These are phyloP conservation scores for Sarocladiaceae sp. DNA, from an alignment of 2,329 filamentous ascomycete species.

Conservation along the genomic window DNA sequence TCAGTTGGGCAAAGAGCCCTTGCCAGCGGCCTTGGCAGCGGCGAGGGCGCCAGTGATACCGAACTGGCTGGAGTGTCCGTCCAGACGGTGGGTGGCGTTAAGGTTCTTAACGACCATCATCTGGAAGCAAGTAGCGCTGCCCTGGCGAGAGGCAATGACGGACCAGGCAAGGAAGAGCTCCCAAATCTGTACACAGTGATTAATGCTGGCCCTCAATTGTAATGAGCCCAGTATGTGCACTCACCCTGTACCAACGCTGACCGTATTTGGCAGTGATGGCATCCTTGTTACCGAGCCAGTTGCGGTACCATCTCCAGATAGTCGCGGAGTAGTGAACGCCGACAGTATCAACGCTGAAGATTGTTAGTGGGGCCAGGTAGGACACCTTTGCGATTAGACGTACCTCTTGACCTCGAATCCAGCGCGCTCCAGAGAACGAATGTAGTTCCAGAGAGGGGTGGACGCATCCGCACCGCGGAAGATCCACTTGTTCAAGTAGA, in stretches of 20 bases:
- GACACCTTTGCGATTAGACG: not conserved
- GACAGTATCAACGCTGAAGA: slow-evolving; percentile 68
- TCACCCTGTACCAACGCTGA: slow-evolving; percentile 86
- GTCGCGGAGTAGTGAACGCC: slow-evolving; percentile 97
- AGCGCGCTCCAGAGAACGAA: slow-evolving; percentile 73
- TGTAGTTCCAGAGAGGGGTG: slow-evolving; percentile 82
- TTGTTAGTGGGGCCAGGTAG: not conserved
- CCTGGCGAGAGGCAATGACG: slow-evolving; percentile 78
- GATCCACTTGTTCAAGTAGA: slow-evolving; percentile 99
- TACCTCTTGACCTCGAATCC: slow-evolving; percentile 65
- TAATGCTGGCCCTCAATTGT: too few relatives aligned
- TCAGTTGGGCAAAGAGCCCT: slow-evolving; percentile 10
- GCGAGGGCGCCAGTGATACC: slow-evolving; percentile 56
- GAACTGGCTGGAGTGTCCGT: slow-evolving; percentile 65
- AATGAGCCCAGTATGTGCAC: slow-evolving; percentile 21
- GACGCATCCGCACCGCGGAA: slow-evolving; percentile 97
- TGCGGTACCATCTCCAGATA: slow-evolving; percentile 96
- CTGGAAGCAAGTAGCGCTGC: slow-evolving; percentile 79
- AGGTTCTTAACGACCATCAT: slow-evolving; percentile 85
- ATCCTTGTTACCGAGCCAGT: slow-evolving; percentile 91
- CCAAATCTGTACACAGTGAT: too few relatives aligned
- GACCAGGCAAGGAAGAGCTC: slow-evolving; percentile 85
- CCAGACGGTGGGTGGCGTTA: slow-evolving; percentile 76
- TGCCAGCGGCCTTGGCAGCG: slow-evolving; percentile 19
- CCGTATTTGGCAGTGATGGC: slow-evolving; percentile 96